Percentiles rank a stretch among this genome's conserved stretches.
Conservation (phyloP, 2,329 filamentous ascomycete genomes). For the Calonectria crousiana region DNA sequence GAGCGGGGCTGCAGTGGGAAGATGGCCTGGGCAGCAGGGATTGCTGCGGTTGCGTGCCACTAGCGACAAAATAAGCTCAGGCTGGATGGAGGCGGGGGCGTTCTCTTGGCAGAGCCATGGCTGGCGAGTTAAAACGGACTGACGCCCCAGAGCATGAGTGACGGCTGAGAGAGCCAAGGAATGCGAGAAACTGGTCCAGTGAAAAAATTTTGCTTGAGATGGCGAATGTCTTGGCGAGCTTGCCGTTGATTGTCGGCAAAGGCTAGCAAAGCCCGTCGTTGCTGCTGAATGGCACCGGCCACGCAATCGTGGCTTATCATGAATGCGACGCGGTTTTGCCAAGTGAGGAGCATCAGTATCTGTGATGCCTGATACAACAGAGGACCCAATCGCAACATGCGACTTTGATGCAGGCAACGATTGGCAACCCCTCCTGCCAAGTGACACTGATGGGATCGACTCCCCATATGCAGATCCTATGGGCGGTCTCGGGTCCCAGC, state of each 20-base stretch:
- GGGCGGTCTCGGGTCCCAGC: neutral
- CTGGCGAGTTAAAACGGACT: neutral
- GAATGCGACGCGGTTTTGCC: neutral
- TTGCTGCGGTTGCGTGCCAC: neutral
- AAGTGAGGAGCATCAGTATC: neutral
- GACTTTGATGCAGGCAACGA: neutral
- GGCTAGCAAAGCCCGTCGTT: neutral
- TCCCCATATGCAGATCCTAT: neutral
- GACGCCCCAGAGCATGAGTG: neutral
- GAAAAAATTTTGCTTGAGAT: neutral
- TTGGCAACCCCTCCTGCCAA: neutral
- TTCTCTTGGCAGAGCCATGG: neutral
- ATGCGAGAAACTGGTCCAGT: neutral
- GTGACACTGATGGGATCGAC: neutral
- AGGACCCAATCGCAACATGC: neutral
- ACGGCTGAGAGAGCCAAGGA: neutral
- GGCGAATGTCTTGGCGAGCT: neutral
- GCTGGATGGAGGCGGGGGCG: neutral
- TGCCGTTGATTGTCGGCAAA: neutral
- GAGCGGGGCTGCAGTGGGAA: neutral
- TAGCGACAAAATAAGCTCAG: constrained; percentile 1
- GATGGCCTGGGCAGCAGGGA: neutral
- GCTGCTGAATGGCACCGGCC: neutral
- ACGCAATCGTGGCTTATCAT: neutral
- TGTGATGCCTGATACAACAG: neutral